Evolutionary conservation across 2,329 filamentous ascomycete species (phyloP).

Genomic region (Clonostachys sp.): DNA sequence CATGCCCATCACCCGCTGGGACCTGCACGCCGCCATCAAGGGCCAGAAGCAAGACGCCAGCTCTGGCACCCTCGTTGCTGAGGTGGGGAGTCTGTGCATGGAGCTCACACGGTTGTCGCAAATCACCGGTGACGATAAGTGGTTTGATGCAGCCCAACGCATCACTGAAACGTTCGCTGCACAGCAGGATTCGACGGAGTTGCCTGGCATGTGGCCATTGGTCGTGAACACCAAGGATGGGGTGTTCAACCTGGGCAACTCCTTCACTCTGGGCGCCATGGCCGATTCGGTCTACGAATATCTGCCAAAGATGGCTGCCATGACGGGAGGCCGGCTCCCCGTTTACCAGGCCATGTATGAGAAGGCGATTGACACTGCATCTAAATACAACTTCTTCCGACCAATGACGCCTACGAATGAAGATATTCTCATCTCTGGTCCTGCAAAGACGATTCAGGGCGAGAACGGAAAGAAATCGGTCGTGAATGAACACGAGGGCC

Average conservation of each 20-base stretch:
- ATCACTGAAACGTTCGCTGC: conserved; percentile 67
- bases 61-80: conserved; percentile 40
- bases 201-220: conserved; percentile 76
- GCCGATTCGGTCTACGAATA: conserved; percentile 60
- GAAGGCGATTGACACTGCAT: conserved; percentile 55
- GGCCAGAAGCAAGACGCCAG: conserved; percentile 40
- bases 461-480: conserved; percentile 8
- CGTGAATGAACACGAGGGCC: conserved; percentile 21
- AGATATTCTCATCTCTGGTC: conserved; percentile 60
- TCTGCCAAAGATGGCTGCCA: conserved; percentile 56
- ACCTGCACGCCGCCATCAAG: conserved; percentile 36
- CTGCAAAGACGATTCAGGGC: conserved; percentile 11
- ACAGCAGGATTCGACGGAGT: conserved; percentile 61
- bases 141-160: conserved; percentile 72
- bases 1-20: conserved; percentile 47
- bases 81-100: conserved; percentile 61
- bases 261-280: conserved; percentile 47
- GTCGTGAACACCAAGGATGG: conserved; percentile 55
- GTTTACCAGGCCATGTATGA: conserved; percentile 65
- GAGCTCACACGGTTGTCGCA: conserved; percentile 75
- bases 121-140: conserved; percentile 66
- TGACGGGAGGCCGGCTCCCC: conserved; percentile 58
- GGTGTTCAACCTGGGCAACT: conserved; percentile 32
- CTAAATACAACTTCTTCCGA: conserved; percentile 62
- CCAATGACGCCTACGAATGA: conserved; percentile 48